Base-by-base conservation (phyloP, 768 basidiomycete genomes). In the Asterophora parasitica region DNA sequence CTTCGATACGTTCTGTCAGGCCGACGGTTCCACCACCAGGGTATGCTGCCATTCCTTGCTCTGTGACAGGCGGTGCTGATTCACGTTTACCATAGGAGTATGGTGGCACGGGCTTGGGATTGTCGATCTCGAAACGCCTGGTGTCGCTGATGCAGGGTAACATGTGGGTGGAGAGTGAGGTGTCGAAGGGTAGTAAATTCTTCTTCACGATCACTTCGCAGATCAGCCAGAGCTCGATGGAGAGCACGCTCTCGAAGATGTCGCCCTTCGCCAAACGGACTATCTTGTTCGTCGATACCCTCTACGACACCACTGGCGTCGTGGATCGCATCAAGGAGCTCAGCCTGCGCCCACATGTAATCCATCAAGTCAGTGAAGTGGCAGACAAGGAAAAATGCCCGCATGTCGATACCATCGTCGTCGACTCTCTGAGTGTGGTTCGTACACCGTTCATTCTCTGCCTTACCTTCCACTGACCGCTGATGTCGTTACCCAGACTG, bases 1-100 rank as follows among this genome's bases (percentile, higher is more conserved):
- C 63, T 99, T 98, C 68, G 96, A 99, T 62, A 98, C 96, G 1
- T 99, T 99, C 70, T 92, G 91, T 56, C 96, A 98, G 63, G 96
- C 96, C 0, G 96, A 98, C 73, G 96, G 96, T 19, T 97, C 93
- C 7, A 98, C 96, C 4, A 98, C 94, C 4, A 70, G 95, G 61
- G 91, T 90, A 58, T 35, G 85, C 73, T 27, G 42, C 32, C 36
- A 39, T 43, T 51, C 43, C 49, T 34, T 44, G 51, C 27, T n/a
- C 50, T 3, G 6, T 23, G 23, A 23, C 23, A 50, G 39, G 52
- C 36, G 10, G 46, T 12, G 44, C 40, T 42, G 31, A 28, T n/a
- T 7, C 38, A 52, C 7, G 42, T 37, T 34, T 2, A 37, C 53
- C 42, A 9, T 58, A 92, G 87, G 93, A 97, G 76, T 97, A 97